A percentile compares a stretch with the other conserved stretches of the same genome.
phyloP scores from a whole-genome alignment of 1,284 basidiomycete species.

The Moniliella sp. region DNA sequence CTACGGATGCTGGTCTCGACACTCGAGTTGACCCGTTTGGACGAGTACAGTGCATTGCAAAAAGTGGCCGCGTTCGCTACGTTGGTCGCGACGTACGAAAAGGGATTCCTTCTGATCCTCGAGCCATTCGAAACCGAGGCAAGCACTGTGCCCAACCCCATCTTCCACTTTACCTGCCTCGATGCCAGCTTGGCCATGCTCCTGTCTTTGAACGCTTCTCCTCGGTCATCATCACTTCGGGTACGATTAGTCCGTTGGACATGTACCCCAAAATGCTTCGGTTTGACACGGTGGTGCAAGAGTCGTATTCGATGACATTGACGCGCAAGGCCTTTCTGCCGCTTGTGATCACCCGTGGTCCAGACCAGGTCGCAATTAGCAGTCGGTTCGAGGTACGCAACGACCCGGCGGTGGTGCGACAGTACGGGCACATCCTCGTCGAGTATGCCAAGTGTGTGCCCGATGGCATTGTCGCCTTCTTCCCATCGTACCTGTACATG shows the following conservation, averaged over 20 bases:
- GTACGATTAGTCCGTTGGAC: slow-evolving; percentile 90
- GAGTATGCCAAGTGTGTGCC: slow-evolving; percentile 95
- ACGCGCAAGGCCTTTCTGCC: slow-evolving; percentile 90
- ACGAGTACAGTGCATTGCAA: slow-evolving; percentile 74
- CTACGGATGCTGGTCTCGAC: slow-evolving; percentile 81
- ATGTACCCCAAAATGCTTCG: slow-evolving; percentile 99
- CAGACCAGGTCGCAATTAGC: slow-evolving; percentile 92
- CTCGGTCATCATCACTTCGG: slow-evolving; percentile 92
- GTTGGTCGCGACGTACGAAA: slow-evolving; percentile 90
- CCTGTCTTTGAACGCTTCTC: slow-evolving; percentile 96
- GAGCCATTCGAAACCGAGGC: slow-evolving; percentile 98
- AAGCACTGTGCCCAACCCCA: slow-evolving; percentile 91
- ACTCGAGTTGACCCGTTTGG: slow-evolving; percentile 65
- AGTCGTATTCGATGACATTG: slow-evolving; percentile 93
- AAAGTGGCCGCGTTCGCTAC: slow-evolving; percentile 93
- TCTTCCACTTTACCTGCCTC: slow-evolving; percentile 92
- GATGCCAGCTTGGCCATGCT: slow-evolving; percentile 93
- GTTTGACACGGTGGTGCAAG: slow-evolving; percentile 88
- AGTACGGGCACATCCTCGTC: slow-evolving; percentile 91
- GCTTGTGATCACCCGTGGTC: slow-evolving; percentile 89
- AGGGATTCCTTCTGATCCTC: slow-evolving; percentile 85
- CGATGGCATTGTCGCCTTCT: slow-evolving; percentile 94
- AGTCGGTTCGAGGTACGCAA: slow-evolving; percentile 98
- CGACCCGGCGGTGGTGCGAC: slow-evolving; percentile 92
- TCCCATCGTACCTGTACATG: slow-evolving; percentile 98